These are phyloP conservation scores for Pelargonium nanum DNA, from an alignment of 345 rosid genomes.

Conservation along the genomic window DNA sequence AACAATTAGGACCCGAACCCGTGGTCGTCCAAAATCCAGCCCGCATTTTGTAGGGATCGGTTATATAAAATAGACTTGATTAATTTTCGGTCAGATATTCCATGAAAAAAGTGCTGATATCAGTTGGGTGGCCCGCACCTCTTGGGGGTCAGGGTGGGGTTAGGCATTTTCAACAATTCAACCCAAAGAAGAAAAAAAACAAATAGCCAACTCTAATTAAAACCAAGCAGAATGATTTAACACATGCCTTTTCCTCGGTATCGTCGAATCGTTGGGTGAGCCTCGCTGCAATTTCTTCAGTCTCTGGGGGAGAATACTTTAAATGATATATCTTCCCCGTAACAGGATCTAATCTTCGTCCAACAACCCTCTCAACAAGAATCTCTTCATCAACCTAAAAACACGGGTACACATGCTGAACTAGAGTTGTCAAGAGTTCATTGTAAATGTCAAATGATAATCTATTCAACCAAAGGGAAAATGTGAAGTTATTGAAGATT, in stretches of 20 bases:
- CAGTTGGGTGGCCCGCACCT: too few relatives aligned
- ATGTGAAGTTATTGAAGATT: background rate
- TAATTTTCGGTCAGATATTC: too few relatives aligned
- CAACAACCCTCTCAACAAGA: constrained; percentile 86
- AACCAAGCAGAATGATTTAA: constrained; percentile 2
- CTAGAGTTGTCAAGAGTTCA: background rate
- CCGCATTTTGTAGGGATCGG: too few relatives aligned
- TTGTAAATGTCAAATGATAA: background rate
- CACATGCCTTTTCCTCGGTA: constrained; percentile 81
- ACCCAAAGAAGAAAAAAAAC: constrained; percentile 4
- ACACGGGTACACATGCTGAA: constrained; percentile 4
- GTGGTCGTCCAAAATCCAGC: too few relatives aligned
- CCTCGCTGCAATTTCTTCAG: constrained; percentile 72
- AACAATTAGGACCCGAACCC: too few relatives aligned
- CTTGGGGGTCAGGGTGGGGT: too few relatives aligned
- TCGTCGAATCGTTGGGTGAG: constrained; percentile 89
- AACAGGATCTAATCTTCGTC: constrained; percentile 84
- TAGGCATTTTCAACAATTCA: background rate
- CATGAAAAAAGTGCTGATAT: too few relatives aligned
- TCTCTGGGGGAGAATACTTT: constrained; percentile 85
- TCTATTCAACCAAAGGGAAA: background rate
- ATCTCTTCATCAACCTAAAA: constrained; percentile 82
- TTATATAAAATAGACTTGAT: too few relatives aligned
- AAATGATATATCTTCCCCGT: constrained; percentile 92
- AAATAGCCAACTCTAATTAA: background rate